Evolutionary conservation across 2,329 filamentous ascomycete genomes (phyloP), one percentile per base, ranked within the genome.

Genomic region (Colletotrichum sp.): DNA sequence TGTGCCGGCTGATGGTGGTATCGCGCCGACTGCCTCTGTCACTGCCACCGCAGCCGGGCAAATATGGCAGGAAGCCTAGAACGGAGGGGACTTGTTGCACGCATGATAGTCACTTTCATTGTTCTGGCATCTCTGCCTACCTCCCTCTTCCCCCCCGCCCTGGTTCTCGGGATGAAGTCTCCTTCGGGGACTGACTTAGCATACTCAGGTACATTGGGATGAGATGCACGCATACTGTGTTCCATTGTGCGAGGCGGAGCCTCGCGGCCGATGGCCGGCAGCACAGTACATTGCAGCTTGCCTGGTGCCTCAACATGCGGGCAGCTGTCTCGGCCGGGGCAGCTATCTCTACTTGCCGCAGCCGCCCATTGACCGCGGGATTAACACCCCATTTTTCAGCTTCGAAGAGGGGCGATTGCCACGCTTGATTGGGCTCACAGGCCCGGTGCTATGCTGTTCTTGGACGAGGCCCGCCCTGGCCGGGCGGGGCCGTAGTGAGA

Each of bases 361-460:
- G 44, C 44, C 44, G 44, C 44, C 44, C 44, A 49, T 49, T 7
- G 44, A 49, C 18, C 44, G 44, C 18, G 44, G n/a, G 44, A 32
- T 24, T 28, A 62, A 30, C 24, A 62, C 59, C 15, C 9, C 59
- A 10, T 21, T 30, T 62, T 18, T 62, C 28, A 28, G 24, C 24
- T 62, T 62, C 59, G 28, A 12, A 32, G 44, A 62, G 10, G 18
- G 28, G 26, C 28, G 18, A 18, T 28, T 28, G 10, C 24, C 15
- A 62, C 28, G 5, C 18, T 26, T 44, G n/a, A 65, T 65, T 65
- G 62, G 36, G 34, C 24, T 18, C 34, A 26, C 8, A 49, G 8
- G 10, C 62, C 71, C 59, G 71, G 57, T 21, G 36, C 71, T 74
- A 74, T 32, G 10, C 71, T 34, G 24, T 64, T 71, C 59, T 71